Base-by-base conservation (phyloP, 106 monocot species). In the Narthecium ossifragum region DNA sequence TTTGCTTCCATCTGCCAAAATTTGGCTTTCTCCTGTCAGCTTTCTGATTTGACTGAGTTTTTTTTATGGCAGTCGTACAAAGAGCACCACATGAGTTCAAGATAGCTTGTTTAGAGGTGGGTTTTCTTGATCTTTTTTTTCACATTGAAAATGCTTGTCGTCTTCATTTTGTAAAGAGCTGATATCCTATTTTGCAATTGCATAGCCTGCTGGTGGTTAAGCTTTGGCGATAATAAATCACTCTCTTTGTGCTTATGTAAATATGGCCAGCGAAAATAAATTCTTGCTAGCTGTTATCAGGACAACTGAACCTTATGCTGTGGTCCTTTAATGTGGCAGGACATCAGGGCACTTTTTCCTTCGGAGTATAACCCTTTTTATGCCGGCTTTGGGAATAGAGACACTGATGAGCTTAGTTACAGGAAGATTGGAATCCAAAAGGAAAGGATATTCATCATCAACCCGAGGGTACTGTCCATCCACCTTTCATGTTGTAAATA, bases 301-400 rank as follows among this genome's bases (percentile, higher is more conserved):
- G n/a, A n/a, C n/a, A n/a, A n/a, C n/a, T n/a, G n/a, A n/a, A n/a
- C n/a, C n/a, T n/a, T n/a, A 38, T 59, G 30, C 59, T 34, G 31
- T 62, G 32, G 4, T 51, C 9, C 2, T 38, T 34, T 57, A 39
- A 0, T 34, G 57, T 63, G 34, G 48, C 82, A 98, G 96, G 90
- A 98, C 37, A 98, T 98, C 49, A 78, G 72, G 74, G 90, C 84
- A 58, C 84, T 98, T 65, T 98, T 98, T 50, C 96, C 96, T 60
- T 73, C 83, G 68, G 96, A 90, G 67, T 79, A 84, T 72, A 98
- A 98, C 46, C 96, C 96, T 60, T 98, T 98, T 53, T 98, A 98
- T 80, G 96, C 96, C 34, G 96, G 96, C 22, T 98, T 98, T 79
- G 96, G 96, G n/a, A 96, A 98, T 39, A 72, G 96, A 83, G 90